phyloP scores from a whole-genome alignment of 2,329 filamentous ascomycete species.

The Penicillium sp. region DNA sequence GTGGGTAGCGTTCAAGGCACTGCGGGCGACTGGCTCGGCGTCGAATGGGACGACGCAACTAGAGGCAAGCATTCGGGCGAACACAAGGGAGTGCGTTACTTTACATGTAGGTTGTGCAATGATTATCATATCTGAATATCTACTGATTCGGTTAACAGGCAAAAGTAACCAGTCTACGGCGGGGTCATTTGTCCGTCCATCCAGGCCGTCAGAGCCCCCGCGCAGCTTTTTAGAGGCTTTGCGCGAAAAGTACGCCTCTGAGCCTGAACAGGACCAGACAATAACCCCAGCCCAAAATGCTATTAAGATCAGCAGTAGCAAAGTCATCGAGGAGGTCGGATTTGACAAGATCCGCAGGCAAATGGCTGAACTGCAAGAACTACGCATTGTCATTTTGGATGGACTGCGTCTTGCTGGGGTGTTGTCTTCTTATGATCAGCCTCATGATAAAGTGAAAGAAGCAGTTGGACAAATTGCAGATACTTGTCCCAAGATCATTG shows the following conservation, averaged over 20 bases:
- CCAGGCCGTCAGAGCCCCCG: constrained; percentile 61
- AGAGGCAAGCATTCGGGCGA: constrained; percentile 88
- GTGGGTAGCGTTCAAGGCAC: constrained; percentile 71
- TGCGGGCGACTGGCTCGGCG: constrained; percentile 76
- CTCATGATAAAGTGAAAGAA: constrained; percentile 11
- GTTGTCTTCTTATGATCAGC: constrained; percentile 21
- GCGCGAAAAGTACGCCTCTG: constrained; percentile 74
- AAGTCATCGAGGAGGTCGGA: constrained; percentile 87
- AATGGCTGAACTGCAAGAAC: constrained; percentile 68
- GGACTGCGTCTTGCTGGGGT: constrained; percentile 57
- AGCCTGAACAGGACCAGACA: constrained; percentile 39
- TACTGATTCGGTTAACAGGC: constrained; percentile 44
- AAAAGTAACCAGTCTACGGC: constrained; percentile 60
- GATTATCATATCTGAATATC: background rate
- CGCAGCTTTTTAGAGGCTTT: constrained; percentile 75
- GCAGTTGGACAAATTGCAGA: constrained; percentile 48
- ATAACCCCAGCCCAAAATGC: constrained; percentile 38
- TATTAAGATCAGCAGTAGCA: constrained; percentile 69
- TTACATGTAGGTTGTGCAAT: constrained; percentile 57
- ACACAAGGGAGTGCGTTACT: constrained; percentile 73
- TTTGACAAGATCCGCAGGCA: constrained; percentile 86
- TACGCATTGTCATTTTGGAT: constrained; percentile 78
- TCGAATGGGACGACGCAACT: constrained; percentile 88
- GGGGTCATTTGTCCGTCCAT: constrained; percentile 81
- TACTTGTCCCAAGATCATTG: constrained; percentile 56